Base-by-base conservation (phyloP, 1,139 yeast species). In the Kodamaea fungicola region DNA sequence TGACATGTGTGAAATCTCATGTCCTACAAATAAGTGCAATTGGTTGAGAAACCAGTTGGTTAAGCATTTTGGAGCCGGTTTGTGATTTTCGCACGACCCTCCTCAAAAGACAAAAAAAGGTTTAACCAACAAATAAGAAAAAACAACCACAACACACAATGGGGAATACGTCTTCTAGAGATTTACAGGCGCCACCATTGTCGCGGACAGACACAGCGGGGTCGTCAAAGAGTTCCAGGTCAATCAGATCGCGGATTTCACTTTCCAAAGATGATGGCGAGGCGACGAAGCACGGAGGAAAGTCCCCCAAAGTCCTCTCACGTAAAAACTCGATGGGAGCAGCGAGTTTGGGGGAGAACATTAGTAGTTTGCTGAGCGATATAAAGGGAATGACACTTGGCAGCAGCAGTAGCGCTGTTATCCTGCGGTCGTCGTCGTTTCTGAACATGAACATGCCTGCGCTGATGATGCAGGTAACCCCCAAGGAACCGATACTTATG, bases 381-480 rank as follows among this genome's bases (percentile, higher is more conserved):
- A 22, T 30, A 6, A 40, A 42, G 30, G 43, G 39, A 16, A 21
- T 32, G 16, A 22, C 12, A 28, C 12, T 9, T 23, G n/a, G 27
- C 29, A 12, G 24, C 34, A 35, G 35, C 39, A 28, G 33, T 7
- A 22, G 30, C n/a, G 35, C 39, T 16, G 16, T 24, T 22, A 29
- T 35, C 4, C 31, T 33, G 37, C 28, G 40, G 12, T 35, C 47
- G 8, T 26, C 35, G n/a, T 41, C 40, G 13, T 39, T 34, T 44
- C 47, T 38, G 34, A 61, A 54, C 40, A 60, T 38, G 34, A 61
- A 54, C 40, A 60, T 74, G 39, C 89, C 89, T 2, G 84, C 89
- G 8, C 80, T 86, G 7, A 81, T 82, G 89, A 64, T 72, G 12
- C 78, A 75, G 46, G 66, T 79, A 40, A 81, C 76, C 41, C 89